Evolutionary conservation across 495 filamentous ascomycete species (phyloP).

Genomic region (Talaromyces wortmannii): DNA sequence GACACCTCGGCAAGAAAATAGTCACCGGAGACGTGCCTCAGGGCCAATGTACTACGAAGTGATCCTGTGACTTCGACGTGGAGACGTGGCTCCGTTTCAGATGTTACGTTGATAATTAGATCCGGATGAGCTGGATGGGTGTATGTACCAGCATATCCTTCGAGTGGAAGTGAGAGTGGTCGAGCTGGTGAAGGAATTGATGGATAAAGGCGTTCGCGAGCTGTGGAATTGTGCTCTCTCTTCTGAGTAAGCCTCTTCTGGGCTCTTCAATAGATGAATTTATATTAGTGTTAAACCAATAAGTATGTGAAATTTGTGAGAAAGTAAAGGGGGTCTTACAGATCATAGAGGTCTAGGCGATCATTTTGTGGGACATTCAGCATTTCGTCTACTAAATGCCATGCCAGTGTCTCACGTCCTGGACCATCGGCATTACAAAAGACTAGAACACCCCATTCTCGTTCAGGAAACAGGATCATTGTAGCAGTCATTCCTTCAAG

Average conservation of each 20-base stretch:
- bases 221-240: conserved; percentile 1
- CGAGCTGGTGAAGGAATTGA: conserved; percentile 1
- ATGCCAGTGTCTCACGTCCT: conserved; percentile 1
- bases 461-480: conserved; percentile 17
- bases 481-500: conserved; percentile 92
- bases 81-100: not conserved
- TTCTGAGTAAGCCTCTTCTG: not conserved
- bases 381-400: conserved; percentile 3
- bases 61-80: not conserved
- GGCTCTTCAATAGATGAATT: not conserved
- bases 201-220: not conserved
- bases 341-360: not conserved
- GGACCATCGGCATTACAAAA: conserved; percentile 1
- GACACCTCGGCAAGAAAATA: not conserved
- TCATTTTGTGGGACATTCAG: not conserved
- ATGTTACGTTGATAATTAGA: not conserved
- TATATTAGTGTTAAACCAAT: not conserved
- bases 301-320: not conserved
- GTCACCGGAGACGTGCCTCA: not conserved
- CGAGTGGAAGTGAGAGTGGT: not conserved
- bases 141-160: conserved; percentile 1
- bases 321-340: not conserved
- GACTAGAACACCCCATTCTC: conserved; percentile 1
- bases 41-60: not conserved
- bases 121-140: conserved; percentile 3